Base-by-base conservation (phyloP, 331 rosid species). In the Quercus lobata region DNA sequence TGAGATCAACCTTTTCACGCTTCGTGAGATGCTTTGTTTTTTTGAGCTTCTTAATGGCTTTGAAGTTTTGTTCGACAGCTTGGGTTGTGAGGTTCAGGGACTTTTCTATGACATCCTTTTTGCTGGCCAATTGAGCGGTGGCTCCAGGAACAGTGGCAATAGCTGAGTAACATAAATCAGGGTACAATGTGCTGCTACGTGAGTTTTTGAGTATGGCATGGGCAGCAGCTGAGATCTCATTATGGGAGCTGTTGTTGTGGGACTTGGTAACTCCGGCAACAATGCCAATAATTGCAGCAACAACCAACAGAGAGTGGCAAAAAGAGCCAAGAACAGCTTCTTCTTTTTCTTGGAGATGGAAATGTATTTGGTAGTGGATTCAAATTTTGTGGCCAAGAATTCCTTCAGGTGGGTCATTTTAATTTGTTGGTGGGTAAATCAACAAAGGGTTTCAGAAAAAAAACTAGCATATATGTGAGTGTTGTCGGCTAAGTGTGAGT, bases 121-220 rank as follows among this genome's bases (percentile, higher is more conserved):
- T n/a, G n/a, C n/a, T n/a, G n/a, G n/a, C n/a, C n/a, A n/a, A n/a
- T n/a, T n/a, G n/a, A n/a, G n/a, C n/a, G n/a, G n/a, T n/a, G n/a
- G n/a, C n/a, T n/a, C n/a, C n/a, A n/a, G n/a, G n/a, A n/a, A 80
- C 83, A 0, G 83, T 57, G 37, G 94, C 69, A 0, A 90, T 66
- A 10, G 94, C 83, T 10, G 96, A 88, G 90, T 85, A 87, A 76
- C 98, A 95, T 1, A 95, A 84, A 0, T 91, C 92, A 0, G 93
- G 97, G 87, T 89, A 93, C 16, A 90, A 84, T 9, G 98, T 91
- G 77, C 76, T 18, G 44, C 93, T 81, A 79, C 98, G 93, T 0
- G 96, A 89, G 71, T 6, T 46, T 75, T 86, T 90, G 2, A 89
- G 81, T 0, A 91, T 82, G 81, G 92, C 57, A 80, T 93, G 97